These are phyloP conservation scores for Citrus trifoliata DNA, from an alignment of 345 rosid species.

Conservation along the genomic window DNA sequence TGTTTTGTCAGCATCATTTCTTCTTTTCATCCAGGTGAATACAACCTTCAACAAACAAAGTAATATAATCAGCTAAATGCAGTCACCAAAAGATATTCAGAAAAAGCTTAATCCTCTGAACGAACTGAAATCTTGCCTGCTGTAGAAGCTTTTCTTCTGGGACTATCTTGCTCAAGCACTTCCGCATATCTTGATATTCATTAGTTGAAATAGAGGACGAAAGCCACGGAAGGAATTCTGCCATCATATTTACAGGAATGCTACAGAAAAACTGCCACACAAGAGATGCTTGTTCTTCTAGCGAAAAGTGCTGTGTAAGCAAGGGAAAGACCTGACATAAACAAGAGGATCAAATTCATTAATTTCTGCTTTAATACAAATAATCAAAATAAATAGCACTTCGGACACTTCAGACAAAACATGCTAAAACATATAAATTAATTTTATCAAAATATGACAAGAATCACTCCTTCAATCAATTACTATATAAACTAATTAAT, in stretches of 20 bases:
- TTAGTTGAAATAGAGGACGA: conserved; percentile 50
- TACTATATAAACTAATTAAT: background rate
- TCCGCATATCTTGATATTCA: conserved; percentile 45
- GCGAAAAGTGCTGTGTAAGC: conserved; percentile 56
- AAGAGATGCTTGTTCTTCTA: conserved; percentile 61
- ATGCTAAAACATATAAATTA: background rate
- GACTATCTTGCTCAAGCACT: conserved; percentile 50
- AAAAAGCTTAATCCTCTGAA: background rate
- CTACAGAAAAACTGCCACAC: conserved; percentile 74
- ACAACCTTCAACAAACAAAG: conserved; percentile 50
- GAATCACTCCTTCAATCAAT: background rate
- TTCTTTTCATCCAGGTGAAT: conserved; percentile 75
- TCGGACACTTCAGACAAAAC: background rate
- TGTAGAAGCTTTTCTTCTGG: conserved; percentile 67
- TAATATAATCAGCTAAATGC: background rate
- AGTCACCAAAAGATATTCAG: conserved; percentile 5
- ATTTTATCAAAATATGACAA: conserved; percentile 2
- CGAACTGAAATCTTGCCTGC: conserved; percentile 36
- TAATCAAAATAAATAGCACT: background rate
- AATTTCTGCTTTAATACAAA: background rate
- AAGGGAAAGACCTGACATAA: conserved; percentile 59
- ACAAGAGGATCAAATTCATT: conserved; percentile 10
- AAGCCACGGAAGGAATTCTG: conserved; percentile 64
- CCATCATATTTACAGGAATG: conserved; percentile 63
- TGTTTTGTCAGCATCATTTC: conserved; percentile 22